phyloP scores from a whole-genome alignment of 345 rosid species.

The Jatropha curcas region DNA sequence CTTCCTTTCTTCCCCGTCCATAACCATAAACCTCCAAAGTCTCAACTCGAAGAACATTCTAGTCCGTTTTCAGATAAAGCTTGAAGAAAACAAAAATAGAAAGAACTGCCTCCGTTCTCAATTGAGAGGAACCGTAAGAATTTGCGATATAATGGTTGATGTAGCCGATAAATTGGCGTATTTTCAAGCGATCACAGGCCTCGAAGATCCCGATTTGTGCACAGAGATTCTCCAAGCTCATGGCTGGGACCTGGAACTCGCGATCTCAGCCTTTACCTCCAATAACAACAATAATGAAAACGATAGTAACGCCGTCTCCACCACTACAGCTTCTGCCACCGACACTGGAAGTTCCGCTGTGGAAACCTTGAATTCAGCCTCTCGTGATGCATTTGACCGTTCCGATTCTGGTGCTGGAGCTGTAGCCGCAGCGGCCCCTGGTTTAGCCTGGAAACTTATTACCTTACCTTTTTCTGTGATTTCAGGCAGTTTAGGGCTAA shows the following conservation, averaged over 20 bases:
- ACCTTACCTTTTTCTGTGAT: conserved; percentile 80
- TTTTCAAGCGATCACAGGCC: conserved; percentile 93
- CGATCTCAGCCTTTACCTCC: conserved; percentile 81
- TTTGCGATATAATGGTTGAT: conserved; percentile 57
- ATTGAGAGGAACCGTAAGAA: neutral
- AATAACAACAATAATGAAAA: conserved; percentile 22
- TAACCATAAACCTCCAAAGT: neutral
- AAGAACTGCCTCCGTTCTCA: neutral
- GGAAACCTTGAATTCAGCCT: conserved; percentile 21
- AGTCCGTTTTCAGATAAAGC: neutral
- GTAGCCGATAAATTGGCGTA: conserved; percentile 80
- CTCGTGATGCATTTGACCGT: conserved; percentile 27
- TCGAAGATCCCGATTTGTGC: conserved; percentile 87
- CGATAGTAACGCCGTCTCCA: conserved; percentile 6
- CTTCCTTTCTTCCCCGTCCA: too few relatives aligned
- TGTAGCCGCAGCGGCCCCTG: conserved; percentile 42
- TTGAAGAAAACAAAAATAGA: neutral
- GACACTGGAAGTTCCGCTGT: conserved; percentile 11
- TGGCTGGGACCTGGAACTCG: conserved; percentile 97
- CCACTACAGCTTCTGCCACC: conserved; percentile 18
- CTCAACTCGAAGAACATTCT: neutral
- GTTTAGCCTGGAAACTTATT: conserved; percentile 78
- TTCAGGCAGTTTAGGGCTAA: conserved; percentile 80
- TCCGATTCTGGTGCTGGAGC: conserved; percentile 19
- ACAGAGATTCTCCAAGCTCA: conserved; percentile 96